Percentiles rank a stretch among this genome's conserved stretches.
These are phyloP conservation scores for Yarrowia sp. DNA, from an alignment of 805 yeast species.

Conservation along the genomic window DNA sequence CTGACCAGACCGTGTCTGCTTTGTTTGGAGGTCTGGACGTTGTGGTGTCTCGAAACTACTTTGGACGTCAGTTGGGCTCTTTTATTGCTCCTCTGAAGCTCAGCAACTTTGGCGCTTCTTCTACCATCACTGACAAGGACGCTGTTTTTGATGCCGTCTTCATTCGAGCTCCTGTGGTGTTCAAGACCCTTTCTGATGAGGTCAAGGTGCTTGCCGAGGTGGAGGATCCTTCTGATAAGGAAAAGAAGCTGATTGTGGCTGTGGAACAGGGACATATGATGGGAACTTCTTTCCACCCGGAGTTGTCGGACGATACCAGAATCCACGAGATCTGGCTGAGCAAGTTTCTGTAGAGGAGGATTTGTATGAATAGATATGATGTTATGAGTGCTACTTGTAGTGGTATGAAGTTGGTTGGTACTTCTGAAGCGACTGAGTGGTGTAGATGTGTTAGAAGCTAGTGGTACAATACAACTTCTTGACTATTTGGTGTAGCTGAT, in stretches of 20 bases:
- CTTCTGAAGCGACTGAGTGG: no score
- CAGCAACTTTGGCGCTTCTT: constrained; percentile 36
- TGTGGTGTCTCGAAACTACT: constrained; percentile 66
- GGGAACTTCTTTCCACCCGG: constrained; percentile 83
- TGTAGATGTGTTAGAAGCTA: no score
- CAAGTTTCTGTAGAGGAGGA: constrained; percentile 39
- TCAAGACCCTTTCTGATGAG: constrained; percentile 31
- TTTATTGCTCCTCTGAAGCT: constrained; percentile 52
- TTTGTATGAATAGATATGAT: neutral
- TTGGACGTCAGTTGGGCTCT: constrained; percentile 73
- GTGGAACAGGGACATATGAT: constrained; percentile 64
- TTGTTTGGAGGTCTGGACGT: constrained; percentile 65
- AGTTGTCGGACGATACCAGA: constrained; percentile 54
- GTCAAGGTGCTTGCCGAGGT: constrained; percentile 29
- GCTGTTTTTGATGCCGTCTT: constrained; percentile 48
- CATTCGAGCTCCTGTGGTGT: constrained; percentile 75
- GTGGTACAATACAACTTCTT: neutral
- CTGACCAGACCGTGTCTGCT: constrained; percentile 41
- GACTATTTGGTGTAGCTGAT: no score
- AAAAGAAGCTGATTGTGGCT: constrained; percentile 54
- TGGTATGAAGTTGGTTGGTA: no score
- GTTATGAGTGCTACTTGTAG: no score
- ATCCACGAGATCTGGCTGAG: constrained; percentile 71
- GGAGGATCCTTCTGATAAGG: constrained; percentile 34
- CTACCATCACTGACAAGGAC: constrained; percentile 31